Base-by-base conservation (phyloP, 83 land plant species). In the Picea engelmannii region DNA sequence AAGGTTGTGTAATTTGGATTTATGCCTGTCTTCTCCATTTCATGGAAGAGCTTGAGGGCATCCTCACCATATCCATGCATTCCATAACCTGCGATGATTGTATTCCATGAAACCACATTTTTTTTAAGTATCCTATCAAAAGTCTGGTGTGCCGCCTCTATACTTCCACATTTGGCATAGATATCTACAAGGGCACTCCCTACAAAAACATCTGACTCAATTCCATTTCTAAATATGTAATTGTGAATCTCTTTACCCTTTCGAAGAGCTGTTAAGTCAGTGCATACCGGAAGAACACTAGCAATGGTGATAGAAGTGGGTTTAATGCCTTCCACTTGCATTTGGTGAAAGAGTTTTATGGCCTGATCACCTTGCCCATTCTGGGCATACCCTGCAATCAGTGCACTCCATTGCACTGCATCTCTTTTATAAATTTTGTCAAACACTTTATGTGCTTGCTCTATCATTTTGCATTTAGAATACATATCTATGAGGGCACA, bases 401-500 rank as follows among this genome's bases (percentile, higher is more conserved):
- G 6, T 42, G 76, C 44, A 73, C 21, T 73, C 76, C 76, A 73
- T 23, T 49, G 49, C 44, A 73, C 55, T 4, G 49, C 55, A 73
- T 73, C 76, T 68, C 81, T 78, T 2, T 35, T 23, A 66, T 80
- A 80, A 21, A 76, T 78, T 40, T 44, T 86, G 55, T 86, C 88
- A 81, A 92, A 92, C 25, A 86, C 76, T 27, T 66, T 80, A 25
- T 23, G 73, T 61, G 94, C 90, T 64, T 76, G 67, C 5, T 18
- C 78, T 67, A 84, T 85, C n/a, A 66, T 55, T 59, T 87, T 83
- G 78, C 92, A 92, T 59, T 90, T 90, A 0, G 88, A 76, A 68
- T 92, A 90, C 90, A 92, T 83, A 49, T 86, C 89, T 59, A 92
- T 69, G 12, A 92, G 89, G 4, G 92, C 90, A 80, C 86, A 88